Evolutionary conservation across 495 filamentous ascomycete species (phyloP).

Genomic region (Aspergillus incahuasiensis): DNA sequence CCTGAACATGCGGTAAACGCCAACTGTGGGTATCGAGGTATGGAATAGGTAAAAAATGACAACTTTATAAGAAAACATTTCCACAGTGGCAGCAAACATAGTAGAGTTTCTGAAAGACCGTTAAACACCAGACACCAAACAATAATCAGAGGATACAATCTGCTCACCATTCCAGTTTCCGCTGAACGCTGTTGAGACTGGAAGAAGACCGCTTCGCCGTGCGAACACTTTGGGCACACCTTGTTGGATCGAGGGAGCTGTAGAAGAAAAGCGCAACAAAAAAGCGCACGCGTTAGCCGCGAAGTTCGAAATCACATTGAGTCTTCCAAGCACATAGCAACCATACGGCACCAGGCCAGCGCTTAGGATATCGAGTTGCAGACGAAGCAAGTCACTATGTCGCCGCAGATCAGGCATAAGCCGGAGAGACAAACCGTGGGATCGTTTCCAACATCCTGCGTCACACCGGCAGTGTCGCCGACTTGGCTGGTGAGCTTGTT

Average conservation of each 20-base stretch:
- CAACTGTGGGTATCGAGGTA: slow-evolving; percentile 35
- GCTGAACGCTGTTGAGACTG: slow-evolving; percentile 95
- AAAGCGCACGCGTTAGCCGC: slow-evolving; percentile 47
- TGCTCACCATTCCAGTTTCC: slow-evolving; percentile 93
- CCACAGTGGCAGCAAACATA: slow-evolving; percentile 93
- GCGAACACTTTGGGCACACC: slow-evolving; percentile 75
- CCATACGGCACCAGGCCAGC: slow-evolving; percentile 15
- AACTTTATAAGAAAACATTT: slow-evolving; percentile 66
- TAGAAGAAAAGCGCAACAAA: slow-evolving; percentile 22
- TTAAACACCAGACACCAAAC: not conserved
- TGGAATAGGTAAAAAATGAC: slow-evolving; percentile 12
- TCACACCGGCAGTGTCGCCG: slow-evolving; percentile 94
- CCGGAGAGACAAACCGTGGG: slow-evolving; percentile 81
- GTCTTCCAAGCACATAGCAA: slow-evolving; percentile 9
- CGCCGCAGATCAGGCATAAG: slow-evolving; percentile 52
- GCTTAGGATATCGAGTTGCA: slow-evolving; percentile 33
- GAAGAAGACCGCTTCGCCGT: slow-evolving; percentile 91
- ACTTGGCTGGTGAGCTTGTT: slow-evolving; percentile 85
- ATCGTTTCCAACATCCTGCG: slow-evolving; percentile 91
- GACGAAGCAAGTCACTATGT: slow-evolving; percentile 43
- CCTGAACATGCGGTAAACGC: slow-evolving; percentile 22
- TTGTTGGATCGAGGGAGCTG: slow-evolving; percentile 83
- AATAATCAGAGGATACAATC: not conserved
- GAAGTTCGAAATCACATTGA: slow-evolving; percentile 10
- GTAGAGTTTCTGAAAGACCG: slow-evolving; percentile 77